Evolutionary conservation across 2,329 filamentous ascomycete genomes (phyloP).

Genomic region (Colletotrichum lini): DNA sequence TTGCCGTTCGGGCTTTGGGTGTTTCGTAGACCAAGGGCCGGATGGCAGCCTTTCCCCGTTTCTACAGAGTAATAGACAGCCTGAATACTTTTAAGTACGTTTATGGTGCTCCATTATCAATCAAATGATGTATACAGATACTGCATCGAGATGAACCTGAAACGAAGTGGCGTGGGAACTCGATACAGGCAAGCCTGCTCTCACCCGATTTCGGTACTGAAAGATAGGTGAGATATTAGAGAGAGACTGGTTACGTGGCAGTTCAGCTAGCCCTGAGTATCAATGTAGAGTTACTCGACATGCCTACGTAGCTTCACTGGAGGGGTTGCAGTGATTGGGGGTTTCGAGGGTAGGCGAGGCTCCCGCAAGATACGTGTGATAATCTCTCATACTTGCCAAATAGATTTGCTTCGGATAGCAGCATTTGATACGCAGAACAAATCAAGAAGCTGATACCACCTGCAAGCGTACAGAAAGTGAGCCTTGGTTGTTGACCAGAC

Average conservation of each 20-base stretch:
- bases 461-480: too few relatives aligned
- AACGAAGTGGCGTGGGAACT: conserved; percentile 16
- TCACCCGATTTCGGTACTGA: background rate
- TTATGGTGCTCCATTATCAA: conserved; percentile 11
- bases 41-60: background rate
- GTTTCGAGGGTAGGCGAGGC: too few relatives aligned
- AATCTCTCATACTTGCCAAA: background rate
- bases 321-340: background rate
- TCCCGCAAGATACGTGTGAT: background rate
- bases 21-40: background rate
- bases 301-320: background rate
- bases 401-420: background rate
- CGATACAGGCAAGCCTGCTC: background rate
- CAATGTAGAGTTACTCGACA: background rate
- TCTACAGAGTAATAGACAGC: background rate
- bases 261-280: background rate
- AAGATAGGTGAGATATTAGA: background rate
- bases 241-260: background rate
- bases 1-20: too few relatives aligned
- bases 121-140: background rate
- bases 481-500: too few relatives aligned
- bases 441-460: too few relatives aligned
- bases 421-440: background rate
- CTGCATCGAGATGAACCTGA: background rate
- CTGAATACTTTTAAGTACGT: background rate